Base-by-base conservation (phyloP, 257 asterid genomes). In the Ligustrum vulgare region DNA sequence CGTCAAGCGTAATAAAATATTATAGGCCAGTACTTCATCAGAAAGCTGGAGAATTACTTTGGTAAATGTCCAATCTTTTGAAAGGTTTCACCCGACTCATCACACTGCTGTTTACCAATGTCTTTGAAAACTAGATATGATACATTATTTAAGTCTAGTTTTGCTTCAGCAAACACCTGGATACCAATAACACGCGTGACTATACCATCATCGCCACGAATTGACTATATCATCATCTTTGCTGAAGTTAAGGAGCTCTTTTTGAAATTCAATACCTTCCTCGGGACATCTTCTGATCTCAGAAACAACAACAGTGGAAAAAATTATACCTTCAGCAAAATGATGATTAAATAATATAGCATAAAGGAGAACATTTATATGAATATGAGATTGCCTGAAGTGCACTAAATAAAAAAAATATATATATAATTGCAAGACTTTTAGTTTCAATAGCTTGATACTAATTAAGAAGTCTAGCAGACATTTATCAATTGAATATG, bases 151-250 rank as follows among this genome's bases (percentile, higher is more conserved):
- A 92, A 80, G 82, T 92, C 98, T 62, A 89, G 82, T 80, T 87
- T 91, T 11, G 91, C 93, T 84, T 92, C 94, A 28, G 86, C 80
- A 74, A 92, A 91, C 67, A 87, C 80, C 78, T 92, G 97, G 67
- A 91, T 86, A 28, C 96, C 98, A 23, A 92, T 88, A 1, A 92
- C 86, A 80, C 91, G 98, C 28, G 97, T 92, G 67, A 92, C 88
- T 66, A 80, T 72, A 70, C 98, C 98, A 77, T 92, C 98, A 78
- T 92, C 97, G 23, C 93, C 35, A 51, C 83, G 96, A 77, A 91
- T 93, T 1, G 97, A 8, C 98, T n/a, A n/a, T n/a, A n/a, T n/a
- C n/a, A n/a, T n/a, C 98, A 70, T 93, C 97, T 82, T 93, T 93
- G 80, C 89, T 85, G 87, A 93, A 93, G 87, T 93, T 93, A 62